Evolutionary conservation across 1,139 yeast genomes (phyloP), one percentile per base, ranked within the genome.

Genomic region (Groenewaldozyma auringiensis): DNA sequence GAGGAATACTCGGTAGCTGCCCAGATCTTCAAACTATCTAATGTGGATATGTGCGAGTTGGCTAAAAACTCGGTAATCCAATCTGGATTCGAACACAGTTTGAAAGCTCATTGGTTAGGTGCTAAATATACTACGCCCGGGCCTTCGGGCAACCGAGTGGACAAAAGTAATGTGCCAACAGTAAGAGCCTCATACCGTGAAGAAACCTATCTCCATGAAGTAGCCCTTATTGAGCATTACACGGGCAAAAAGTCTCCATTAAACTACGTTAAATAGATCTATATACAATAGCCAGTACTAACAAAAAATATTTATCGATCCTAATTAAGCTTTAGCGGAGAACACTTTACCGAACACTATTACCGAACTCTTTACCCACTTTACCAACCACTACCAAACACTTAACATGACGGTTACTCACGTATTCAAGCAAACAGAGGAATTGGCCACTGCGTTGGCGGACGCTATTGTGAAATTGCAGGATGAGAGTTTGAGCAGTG

Each of bases 1-100:
- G 98, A 92, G 64, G 98, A 92, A 64, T 92, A 89, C 63, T 85
- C 96, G 1, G 96, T 92, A 31, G 98, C 98, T 2, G 96, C 96
- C 0, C 97, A 92, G 65, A 92, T 92, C 56, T 92, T 89, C 72
- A 88, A 92, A 62, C 72, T 92, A 38, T 85, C 95, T 0, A 80
- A 88, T 48, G 97, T 89, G 20, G 98, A 92, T 65, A 86, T 94
- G 94, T 92, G 97, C 64, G 99, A 92, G 63, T 63, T 83, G 50
- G 89, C 89, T 0, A 73, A 79, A 52, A 81, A 81, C 63, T 88
- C 97, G 0, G 97, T 89, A 3, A 66, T 75, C 45, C 96, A 89
- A 69, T 81, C 94, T 53, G 98, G 99, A 0, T 92, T 89, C 78
- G 98, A 92, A 65, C 75, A 80, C 48, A 71, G 72, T 33, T 75